Evolutionary conservation across 2,329 filamentous ascomycete species (phyloP).

Genomic region (Aspergillus tubingensis): DNA sequence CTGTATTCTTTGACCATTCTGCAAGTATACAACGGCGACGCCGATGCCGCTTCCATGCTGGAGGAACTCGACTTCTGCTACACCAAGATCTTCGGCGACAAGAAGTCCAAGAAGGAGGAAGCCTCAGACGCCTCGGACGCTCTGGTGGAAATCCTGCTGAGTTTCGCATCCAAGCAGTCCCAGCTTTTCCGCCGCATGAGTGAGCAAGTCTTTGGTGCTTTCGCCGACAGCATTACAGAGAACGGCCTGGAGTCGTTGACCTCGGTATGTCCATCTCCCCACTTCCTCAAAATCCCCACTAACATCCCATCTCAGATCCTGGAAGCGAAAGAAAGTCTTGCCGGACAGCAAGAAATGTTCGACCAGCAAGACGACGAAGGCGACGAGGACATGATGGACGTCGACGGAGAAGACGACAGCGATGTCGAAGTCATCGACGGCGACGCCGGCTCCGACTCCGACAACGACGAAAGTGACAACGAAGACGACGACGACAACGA

Average conservation of each 20-base stretch:
- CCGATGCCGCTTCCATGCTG: conserved; percentile 79
- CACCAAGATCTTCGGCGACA: conserved; percentile 58
- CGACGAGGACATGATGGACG: conserved; percentile 53
- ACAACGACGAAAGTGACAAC: conserved; percentile 37
- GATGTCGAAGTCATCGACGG: conserved; percentile 44
- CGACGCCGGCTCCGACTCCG: conserved; percentile 33
- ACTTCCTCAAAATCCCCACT: background rate
- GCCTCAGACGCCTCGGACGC: conserved; percentile 61
- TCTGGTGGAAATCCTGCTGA: conserved; percentile 84
- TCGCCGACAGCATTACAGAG: conserved; percentile 71
- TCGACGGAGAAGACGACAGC: conserved; percentile 41
- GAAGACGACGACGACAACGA: conserved; percentile 34
- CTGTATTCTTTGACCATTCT: conserved; percentile 82
- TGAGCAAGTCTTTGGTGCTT: conserved; percentile 82
- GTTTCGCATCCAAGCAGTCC: conserved; percentile 83
- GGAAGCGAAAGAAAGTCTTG: conserved; percentile 73
- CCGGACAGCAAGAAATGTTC: conserved; percentile 86
- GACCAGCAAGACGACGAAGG: conserved; percentile 65
- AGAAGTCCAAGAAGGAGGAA: conserved; percentile 56
- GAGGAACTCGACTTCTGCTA: conserved; percentile 79
- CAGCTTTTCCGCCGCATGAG: conserved; percentile 82
- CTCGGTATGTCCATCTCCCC: conserved; percentile 34
- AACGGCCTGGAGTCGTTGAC: conserved; percentile 69
- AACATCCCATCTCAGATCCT: conserved; percentile 58
- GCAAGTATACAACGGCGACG: conserved; percentile 86